phyloP scores from a whole-genome alignment of 305 asterid species.

The Ajuga reptans region DNA sequence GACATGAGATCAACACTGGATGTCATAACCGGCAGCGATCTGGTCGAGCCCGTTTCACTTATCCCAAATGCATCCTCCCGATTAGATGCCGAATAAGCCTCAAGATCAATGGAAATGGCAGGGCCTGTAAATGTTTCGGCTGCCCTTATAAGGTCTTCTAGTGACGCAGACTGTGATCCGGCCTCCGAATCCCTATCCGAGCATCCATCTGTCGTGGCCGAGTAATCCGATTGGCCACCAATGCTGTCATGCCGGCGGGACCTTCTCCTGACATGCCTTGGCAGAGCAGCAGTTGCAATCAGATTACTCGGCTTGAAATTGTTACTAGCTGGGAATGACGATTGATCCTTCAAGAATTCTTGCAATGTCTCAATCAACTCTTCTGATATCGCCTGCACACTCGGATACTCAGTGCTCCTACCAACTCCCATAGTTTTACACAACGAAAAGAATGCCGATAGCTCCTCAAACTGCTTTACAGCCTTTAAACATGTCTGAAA shows the following conservation, averaged over 20 bases:
- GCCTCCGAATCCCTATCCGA: conserved; percentile 33
- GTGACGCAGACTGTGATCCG: conserved; percentile 51
- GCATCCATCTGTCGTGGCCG: conserved; percentile 32
- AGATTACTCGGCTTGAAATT: conserved; percentile 26
- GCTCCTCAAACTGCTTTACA: conserved; percentile 65
- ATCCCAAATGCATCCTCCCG: conserved; percentile 34
- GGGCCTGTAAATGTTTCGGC: conserved; percentile 44
- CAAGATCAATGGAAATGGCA: conserved; percentile 68
- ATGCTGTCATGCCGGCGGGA: conserved; percentile 24
- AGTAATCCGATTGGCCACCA: conserved; percentile 49
- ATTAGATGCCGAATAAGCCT: conserved; percentile 41
- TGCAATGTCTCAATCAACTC: conserved; percentile 67
- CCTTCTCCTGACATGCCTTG: background rate
- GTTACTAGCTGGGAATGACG: conserved; percentile 39
- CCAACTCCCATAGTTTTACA: conserved; percentile 65
- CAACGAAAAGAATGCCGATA: conserved; percentile 43
- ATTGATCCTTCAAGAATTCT: conserved; percentile 74
- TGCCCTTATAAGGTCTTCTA: conserved; percentile 71
- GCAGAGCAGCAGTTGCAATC: conserved; percentile 18
- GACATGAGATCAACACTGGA: conserved; percentile 61
- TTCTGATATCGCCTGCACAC: conserved; percentile 53
- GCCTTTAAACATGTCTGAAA: conserved; percentile 67
- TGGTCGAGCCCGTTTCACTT: conserved; percentile 53
- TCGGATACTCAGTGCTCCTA: conserved; percentile 62
- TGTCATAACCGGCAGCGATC: conserved; percentile 50